phyloP scores from a whole-genome alignment of 1,139 yeast genomes.

The Suhomyces chickasaworum region DNA sequence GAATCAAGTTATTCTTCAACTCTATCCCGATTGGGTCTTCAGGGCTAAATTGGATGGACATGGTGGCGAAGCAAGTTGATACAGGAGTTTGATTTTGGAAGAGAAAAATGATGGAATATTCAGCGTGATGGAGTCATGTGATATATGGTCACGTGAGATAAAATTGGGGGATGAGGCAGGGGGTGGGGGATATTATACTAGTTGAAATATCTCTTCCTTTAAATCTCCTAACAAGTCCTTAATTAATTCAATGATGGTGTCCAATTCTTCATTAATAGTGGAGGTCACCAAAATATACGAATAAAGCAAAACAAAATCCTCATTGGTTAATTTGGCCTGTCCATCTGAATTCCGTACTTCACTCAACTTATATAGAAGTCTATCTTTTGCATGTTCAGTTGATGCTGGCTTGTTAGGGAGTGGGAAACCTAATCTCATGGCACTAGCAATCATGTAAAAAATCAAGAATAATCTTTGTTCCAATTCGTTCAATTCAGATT shows the following conservation, averaged over 20 bases:
- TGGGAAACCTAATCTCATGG: constrained; percentile 75
- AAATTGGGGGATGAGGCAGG: no score
- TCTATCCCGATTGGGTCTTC: constrained; percentile 46
- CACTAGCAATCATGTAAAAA: constrained; percentile 78
- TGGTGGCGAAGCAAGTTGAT: constrained; percentile 6
- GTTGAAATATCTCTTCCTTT: constrained; percentile 53
- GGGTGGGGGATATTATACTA: no score
- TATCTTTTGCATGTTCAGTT: constrained; percentile 72
- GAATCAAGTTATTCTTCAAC: constrained; percentile 37
- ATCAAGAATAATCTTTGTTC: constrained; percentile 72
- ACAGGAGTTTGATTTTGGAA: neutral
- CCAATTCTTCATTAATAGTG: constrained; percentile 65
- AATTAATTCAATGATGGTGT: constrained; percentile 54
- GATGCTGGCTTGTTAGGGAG: constrained; percentile 77
- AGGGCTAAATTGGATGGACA: constrained; percentile 37
- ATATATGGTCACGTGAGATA: neutral
- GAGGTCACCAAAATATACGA: constrained; percentile 74
- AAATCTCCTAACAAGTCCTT: constrained; percentile 65
- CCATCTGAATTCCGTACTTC: constrained; percentile 35
- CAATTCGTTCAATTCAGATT: constrained; percentile 63
- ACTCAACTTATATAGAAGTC: constrained; percentile 64
- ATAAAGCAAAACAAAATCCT: constrained; percentile 74
- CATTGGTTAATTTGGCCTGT: constrained; percentile 44
- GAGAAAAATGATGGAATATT: neutral
- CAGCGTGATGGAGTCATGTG: neutral